These are phyloP conservation scores for Teratosphaeria pseudoeucalypti DNA, from an alignment of 2,329 filamentous ascomycete species.

Conservation along the genomic window DNA sequence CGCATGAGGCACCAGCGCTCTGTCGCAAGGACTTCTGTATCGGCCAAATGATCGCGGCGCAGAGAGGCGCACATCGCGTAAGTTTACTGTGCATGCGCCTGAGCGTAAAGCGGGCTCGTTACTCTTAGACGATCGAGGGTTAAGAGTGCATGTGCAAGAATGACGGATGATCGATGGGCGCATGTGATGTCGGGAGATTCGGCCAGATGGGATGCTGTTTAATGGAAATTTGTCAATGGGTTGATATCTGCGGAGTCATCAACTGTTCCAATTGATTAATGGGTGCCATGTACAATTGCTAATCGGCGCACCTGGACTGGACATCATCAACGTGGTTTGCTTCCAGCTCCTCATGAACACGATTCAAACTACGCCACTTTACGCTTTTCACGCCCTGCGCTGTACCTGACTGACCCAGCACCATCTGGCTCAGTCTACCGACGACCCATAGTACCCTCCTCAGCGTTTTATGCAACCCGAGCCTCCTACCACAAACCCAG, in stretches of 20 bases:
- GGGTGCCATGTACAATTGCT: too few relatives aligned
- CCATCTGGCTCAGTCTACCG: slow-evolving; percentile 46
- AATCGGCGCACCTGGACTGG: too few relatives aligned
- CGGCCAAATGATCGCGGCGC: not conserved
- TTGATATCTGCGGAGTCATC: not conserved
- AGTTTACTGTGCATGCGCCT: not conserved
- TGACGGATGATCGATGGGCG: not conserved
- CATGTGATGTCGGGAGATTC: not conserved
- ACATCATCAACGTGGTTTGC: not conserved
- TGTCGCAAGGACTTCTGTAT: not conserved
- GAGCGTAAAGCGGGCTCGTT: not conserved
- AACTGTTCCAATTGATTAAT: too few relatives aligned
- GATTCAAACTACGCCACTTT: not conserved
- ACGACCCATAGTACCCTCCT: slow-evolving; percentile 22
- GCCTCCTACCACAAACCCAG: slow-evolving; percentile 41
- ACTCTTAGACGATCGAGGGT: not conserved
- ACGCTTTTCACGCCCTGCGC: slow-evolving; percentile 2
- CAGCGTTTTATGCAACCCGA: slow-evolving; percentile 57
- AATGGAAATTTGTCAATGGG: too few relatives aligned
- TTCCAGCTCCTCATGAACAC: not conserved
- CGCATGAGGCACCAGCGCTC: not conserved
- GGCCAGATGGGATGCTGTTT: not conserved
- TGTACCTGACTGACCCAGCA: slow-evolving; percentile 40
- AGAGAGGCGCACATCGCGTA: not conserved
- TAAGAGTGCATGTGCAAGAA: not conserved